Evolutionary conservation across 2,329 filamentous ascomycete species (phyloP).

Genomic region (Ramichloridium luteum): DNA sequence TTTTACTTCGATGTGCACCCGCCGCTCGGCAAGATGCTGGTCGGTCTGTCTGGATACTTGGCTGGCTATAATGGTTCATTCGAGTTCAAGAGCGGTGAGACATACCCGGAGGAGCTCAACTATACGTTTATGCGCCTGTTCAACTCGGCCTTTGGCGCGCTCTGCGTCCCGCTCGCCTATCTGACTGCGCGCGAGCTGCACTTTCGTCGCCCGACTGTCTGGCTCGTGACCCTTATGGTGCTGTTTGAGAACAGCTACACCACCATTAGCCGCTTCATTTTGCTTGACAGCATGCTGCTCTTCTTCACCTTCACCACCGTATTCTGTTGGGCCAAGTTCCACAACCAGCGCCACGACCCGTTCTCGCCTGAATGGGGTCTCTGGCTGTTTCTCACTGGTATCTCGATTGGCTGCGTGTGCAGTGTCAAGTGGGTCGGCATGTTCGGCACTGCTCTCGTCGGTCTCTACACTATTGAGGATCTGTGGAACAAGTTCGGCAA

Average conservation of each 20-base stretch:
- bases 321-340: constrained; percentile 95
- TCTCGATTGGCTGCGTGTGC: constrained; percentile 95
- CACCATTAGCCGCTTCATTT: constrained; percentile 95
- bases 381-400: constrained; percentile 84
- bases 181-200: constrained; percentile 86
- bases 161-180: constrained; percentile 88
- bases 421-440: constrained; percentile 98
- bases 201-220: constrained; percentile 74
- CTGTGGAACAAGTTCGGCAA: constrained; percentile 98
- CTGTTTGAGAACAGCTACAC: constrained; percentile 99
- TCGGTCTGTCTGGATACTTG: constrained; percentile 88
- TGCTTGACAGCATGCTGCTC: constrained; percentile 95
- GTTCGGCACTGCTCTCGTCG: constrained; percentile 89
- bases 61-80: constrained; percentile 98
- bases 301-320: constrained; percentile 98
- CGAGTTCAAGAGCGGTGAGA: constrained; percentile 98
- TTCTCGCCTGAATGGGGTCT: constrained; percentile 88
- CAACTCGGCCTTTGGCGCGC: constrained; percentile 86
- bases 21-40: constrained; percentile 94
- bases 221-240: constrained; percentile 93
- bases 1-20: constrained; percentile 99
- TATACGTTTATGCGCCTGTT: constrained; percentile 98
- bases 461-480: constrained; percentile 90
- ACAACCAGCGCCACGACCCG: constrained; percentile 70
- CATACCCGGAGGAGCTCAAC: constrained; percentile 83